Evolutionary conservation across 2,329 filamentous ascomycete species (phyloP), one percentile per base, ranked within the genome.

Genomic region (Microdochium trichocladiopsis): DNA sequence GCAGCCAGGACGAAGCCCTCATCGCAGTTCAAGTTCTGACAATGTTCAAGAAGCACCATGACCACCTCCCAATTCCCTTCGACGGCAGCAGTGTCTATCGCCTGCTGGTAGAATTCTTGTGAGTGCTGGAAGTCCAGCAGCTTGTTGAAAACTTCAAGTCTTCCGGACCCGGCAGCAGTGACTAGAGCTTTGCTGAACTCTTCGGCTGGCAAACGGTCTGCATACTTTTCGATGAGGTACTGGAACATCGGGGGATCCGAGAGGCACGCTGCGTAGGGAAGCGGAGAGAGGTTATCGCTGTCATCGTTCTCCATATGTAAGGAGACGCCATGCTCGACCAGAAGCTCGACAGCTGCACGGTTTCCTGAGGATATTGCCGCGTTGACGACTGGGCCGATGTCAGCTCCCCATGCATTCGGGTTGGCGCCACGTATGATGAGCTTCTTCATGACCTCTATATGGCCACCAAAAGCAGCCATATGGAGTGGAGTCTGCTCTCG

Each of bases 351-450:
- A 1, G 70, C 69, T 1, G 65, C 69, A 8, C 63, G 60, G 16
- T 72, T 73, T 3, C 71, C 71, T 1, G 70, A 73, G 10, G 60
- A 63, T 10, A 74, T 74, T 1, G 71, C 71, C 1, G 69, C 65
- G 37, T 71, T 72, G 16, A 74, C 64, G 0, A 73, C 70, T 0
- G 64, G 66, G 0, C 69, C 61, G 50, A 60, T 61, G 22, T 58
- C 58, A 1, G 54, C 49, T 6, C 57, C 59, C 47, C 52, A 55
- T 1, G 69, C 68, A 45, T 73, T 71, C 1, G 68, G 60, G 28
- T 72, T 60, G 2, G 71, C 71, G 5, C 66, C 65, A 52, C 66
- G 60, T 14, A 68, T 52, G 0, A 74, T 57, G 2, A 74, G 59
- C 49, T 68, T 71, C 16, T 61, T 61, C 71, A 74, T 74, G 2